Base-by-base conservation (phyloP, 306 rosid genomes). In the Malus asiatica region DNA sequence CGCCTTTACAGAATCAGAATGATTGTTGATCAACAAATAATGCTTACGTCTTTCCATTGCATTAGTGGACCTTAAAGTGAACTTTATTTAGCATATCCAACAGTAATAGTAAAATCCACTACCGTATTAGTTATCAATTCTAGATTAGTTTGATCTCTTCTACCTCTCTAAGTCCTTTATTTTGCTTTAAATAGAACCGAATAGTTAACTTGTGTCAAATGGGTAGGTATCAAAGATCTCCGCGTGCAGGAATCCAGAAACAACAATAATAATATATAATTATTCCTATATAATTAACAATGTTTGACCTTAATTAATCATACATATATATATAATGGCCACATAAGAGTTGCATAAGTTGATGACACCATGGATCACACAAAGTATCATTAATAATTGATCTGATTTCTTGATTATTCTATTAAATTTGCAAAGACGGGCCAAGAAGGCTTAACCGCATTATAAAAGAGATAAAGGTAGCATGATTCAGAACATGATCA, bases 401-500 rank as follows among this genome's bases (percentile, higher is more conserved):
- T 64, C 60, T 38, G 27, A 32, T 32, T 48, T 64, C 48, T 3
- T 30, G 63, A 72, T 55, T 6, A 70, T 27, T 48, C 4, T 55
- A 33, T 32, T 58, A 9, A 3, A 32, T 32, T 52, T 22, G 13
- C 33, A 14, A 38, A 72, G 59, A 33, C 7, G 35, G 5, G 29
- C 8, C 14, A 9, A 10, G 13, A 9, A 8, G 10, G n/a, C 14
- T 20, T 32, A 52, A 8, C 55, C 22, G 35, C 33, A 78, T 38
- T 72, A 20, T 13, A 16, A 32, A 73, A 73, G 70, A 10, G 59
- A 19, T 71, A 68, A 57, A 29, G 18, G 72, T 22, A 44, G 16
- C 74, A 76, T 81, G 60, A 71, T 76, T 71, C 75, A 71, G 25
- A 53, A 72, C 61, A 66, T 59, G 78, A 32, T 77, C 61, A 72